Conservation (phyloP, 495 filamentous ascomycete species). For the Penicillium crystallinum region DNA sequence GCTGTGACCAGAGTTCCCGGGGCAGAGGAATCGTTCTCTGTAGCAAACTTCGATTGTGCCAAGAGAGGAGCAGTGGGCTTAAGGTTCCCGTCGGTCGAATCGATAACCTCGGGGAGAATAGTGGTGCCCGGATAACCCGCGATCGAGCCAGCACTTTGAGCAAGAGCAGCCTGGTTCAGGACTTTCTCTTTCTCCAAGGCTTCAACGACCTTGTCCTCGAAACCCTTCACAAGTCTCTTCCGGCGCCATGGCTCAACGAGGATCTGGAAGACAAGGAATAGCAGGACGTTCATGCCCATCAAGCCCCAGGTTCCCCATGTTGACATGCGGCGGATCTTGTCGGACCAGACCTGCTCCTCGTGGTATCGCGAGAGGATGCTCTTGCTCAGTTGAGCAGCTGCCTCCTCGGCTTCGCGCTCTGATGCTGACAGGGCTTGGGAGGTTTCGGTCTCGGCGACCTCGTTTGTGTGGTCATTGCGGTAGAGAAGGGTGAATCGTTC, state of each 20-base stretch:
- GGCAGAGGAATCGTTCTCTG: neutral
- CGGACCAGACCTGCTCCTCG: slow-evolving; percentile 98
- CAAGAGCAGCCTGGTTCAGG: slow-evolving; percentile 19
- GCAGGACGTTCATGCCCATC: slow-evolving; percentile 90
- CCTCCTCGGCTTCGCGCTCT: slow-evolving; percentile 72
- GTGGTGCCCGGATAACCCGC: neutral
- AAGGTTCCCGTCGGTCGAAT: slow-evolving; percentile 10
- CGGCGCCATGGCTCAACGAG: slow-evolving; percentile 94
- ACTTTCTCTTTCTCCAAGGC: slow-evolving; percentile 71
- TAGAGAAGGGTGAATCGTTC: slow-evolving; percentile 94
- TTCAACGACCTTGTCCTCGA: slow-evolving; percentile 30
- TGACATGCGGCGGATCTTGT: slow-evolving; percentile 91
- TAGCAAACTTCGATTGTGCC: neutral
- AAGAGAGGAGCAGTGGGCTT: neutral
- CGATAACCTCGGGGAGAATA: slow-evolving; percentile 9
- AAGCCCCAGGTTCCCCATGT: slow-evolving; percentile 98
- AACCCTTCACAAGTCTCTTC: slow-evolving; percentile 46
- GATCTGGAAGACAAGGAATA: slow-evolving; percentile 85
- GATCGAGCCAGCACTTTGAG: slow-evolving; percentile 18
- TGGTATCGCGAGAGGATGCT: slow-evolving; percentile 88
- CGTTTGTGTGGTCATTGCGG: slow-evolving; percentile 86
- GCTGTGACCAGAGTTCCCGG: neutral
- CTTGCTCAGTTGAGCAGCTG: slow-evolving; percentile 64
- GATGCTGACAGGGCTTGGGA: slow-evolving; percentile 64
- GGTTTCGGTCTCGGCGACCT: slow-evolving; percentile 75